These are phyloP conservation scores for Vitis cinerea DNA, from an alignment of 164 flowering plant species.

Conservation along the genomic window DNA sequence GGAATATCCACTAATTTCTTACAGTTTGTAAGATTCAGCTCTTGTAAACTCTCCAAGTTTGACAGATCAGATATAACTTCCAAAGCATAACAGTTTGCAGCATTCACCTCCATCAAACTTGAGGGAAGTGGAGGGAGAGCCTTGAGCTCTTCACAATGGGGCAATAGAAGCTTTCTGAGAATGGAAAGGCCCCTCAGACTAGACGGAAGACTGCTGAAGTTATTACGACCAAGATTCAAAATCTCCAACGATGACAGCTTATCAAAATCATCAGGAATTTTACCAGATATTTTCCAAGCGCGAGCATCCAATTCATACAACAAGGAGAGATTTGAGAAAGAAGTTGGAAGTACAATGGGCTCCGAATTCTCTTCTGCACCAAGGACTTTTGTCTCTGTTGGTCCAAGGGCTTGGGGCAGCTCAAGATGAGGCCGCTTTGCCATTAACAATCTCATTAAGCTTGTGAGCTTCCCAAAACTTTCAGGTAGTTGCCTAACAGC, in stretches of 20 bases:
- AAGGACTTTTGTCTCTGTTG: background rate
- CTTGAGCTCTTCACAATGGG: conserved; percentile 30
- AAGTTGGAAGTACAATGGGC: conserved; percentile 21
- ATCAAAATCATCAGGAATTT: conserved; percentile 43
- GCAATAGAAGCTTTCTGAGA: conserved; percentile 26
- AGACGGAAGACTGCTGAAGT: conserved; percentile 33
- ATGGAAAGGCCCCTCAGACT: conserved; percentile 32
- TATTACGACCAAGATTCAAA: conserved; percentile 30
- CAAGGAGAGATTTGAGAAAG: conserved; percentile 35
- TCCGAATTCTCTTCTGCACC: conserved; percentile 1
- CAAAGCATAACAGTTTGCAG: conserved; percentile 26
- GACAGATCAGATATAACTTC: conserved; percentile 35
- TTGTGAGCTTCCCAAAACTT: conserved; percentile 39
- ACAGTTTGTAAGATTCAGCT: conserved; percentile 35
- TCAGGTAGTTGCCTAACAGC: conserved; percentile 33
- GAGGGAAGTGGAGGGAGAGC: conserved; percentile 47
- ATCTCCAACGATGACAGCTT: conserved; percentile 32
- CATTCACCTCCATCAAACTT: conserved; percentile 24
- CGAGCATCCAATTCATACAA: conserved; percentile 32
- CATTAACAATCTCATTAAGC: conserved; percentile 24
- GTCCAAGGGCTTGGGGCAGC: no score
- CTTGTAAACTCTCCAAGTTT: conserved; percentile 20
- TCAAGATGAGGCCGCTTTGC: conserved; percentile 6
- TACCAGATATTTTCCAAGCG: conserved; percentile 37
- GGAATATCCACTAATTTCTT: conserved; percentile 32